Base-by-base conservation (phyloP, 768 basidiomycete genomes). In the Sarcomyxa edulis region DNA sequence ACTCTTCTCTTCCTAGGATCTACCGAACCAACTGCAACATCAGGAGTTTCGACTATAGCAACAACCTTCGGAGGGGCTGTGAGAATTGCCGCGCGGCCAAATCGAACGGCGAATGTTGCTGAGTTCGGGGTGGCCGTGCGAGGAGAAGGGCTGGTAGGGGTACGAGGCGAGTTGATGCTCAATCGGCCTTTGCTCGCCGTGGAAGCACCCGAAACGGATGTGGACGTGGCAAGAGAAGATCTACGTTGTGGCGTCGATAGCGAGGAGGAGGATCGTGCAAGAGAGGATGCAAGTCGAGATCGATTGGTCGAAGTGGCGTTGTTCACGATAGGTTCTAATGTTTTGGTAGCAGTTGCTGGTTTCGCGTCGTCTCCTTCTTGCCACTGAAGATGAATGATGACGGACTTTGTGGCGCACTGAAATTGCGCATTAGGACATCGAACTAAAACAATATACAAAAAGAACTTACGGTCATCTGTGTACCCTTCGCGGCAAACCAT, bases 401-500 rank as follows among this genome's bases (percentile, higher is more conserved):
- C 68, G 2, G 84, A 87, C 59, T 92, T 92, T 0, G 89, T 92
- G 2, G 89, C 89, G 49, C 89, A 92, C 89, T 90, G 37, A 33
- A 19, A 19, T 15, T 22, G n/a, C 11, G 2, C 28, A 14, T 10
- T 32, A 32, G 32, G n/a, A n/a, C n/a, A n/a, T n/a, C n/a, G n/a
- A n/a, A n/a, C n/a, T n/a, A n/a, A n/a, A n/a, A n/a, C n/a, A n/a
- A n/a, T n/a, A 11, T 11, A 35, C 33, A 9, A 11, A n/a, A 12
- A 21, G 29, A 7, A 61, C 78, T 27, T 53, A 90, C 90, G 20
- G 91, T 93, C 83, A 93, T 92, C 53, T 88, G 86, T 4, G 79
- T 76, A 1, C 89, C 90, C 48, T 91, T 88, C 1, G 90, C 88
- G 5, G 89, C 89, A 54, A 93, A 92, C 89, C 89, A 92, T 49